phyloP scores from a whole-genome alignment of 2,329 filamentous ascomycete species.

The Monilinia fructicola region DNA sequence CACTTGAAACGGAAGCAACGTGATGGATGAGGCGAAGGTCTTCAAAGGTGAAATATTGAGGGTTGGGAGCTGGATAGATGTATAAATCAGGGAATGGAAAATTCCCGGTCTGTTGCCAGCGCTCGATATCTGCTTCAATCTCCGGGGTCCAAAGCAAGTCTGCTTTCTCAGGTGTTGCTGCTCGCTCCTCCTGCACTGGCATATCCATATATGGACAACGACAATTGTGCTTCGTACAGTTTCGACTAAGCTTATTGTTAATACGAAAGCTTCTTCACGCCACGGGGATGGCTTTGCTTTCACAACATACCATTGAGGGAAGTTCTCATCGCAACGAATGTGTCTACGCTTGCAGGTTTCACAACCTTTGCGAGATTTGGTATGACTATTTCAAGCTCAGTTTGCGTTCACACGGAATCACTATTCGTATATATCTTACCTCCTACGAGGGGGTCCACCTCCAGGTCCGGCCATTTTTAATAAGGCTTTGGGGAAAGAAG shows the following conservation, averaged over 20 bases:
- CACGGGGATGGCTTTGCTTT: conserved; percentile 24
- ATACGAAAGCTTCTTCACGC: conserved; percentile 18
- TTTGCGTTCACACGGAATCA: conserved; percentile 4
- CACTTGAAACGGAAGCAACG: conserved; percentile 79
- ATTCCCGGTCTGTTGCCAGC: conserved; percentile 79
- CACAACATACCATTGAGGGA: conserved; percentile 81
- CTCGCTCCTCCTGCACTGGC: conserved; percentile 63
- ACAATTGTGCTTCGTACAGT: conserved; percentile 98
- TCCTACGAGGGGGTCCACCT: conserved; percentile 82
- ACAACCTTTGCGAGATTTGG: conserved; percentile 97
- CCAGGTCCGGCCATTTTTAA: conserved; percentile 83
- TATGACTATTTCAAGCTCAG: conserved; percentile 65
- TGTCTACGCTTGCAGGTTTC: conserved; percentile 97
- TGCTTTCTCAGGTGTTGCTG: conserved; percentile 60
- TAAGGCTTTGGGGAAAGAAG: conserved; percentile 29
- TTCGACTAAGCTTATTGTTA: conserved; percentile 62
- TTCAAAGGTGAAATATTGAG: conserved; percentile 69
- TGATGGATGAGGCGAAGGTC: conserved; percentile 90
- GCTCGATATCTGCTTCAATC: conserved; percentile 75
- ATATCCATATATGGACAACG: conserved; percentile 97
- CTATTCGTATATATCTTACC: conserved; percentile 45
- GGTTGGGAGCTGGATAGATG: conserved; percentile 72
- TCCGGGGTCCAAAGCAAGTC: conserved; percentile 83
- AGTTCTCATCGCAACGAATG: conserved; percentile 96
- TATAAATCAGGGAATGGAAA: conserved; percentile 83